phyloP scores from a whole-genome alignment of 2,329 filamentous ascomycete genomes.

The Dactylellina drechsleri region DNA sequence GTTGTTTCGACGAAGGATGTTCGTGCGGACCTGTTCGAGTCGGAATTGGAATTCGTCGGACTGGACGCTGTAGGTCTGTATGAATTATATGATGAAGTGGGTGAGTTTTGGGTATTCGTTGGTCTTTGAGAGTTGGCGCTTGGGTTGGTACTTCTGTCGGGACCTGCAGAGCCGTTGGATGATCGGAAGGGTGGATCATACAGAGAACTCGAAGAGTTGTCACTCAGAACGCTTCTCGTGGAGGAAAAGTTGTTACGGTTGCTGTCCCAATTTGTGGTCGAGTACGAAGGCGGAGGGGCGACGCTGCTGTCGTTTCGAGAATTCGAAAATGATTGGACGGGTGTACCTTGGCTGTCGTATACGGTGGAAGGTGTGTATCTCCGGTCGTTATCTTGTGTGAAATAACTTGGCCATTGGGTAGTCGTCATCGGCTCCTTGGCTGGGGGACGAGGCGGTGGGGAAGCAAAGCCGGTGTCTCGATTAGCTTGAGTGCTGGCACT shows the following conservation, averaged over 20 bases:
- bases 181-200: conserved; percentile 33
- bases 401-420: conserved; percentile 23
- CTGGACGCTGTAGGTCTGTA: neutral
- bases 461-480: neutral
- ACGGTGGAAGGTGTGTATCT: conserved; percentile 17
- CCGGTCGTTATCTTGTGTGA: conserved; percentile 25
- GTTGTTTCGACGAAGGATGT: no score
- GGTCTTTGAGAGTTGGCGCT: conserved; percentile 15
- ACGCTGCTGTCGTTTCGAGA: conserved; percentile 5
- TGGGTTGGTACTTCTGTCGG: neutral
- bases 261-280: conserved; percentile 2
- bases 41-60: neutral
- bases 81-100: no score
- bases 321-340: conserved; percentile 1
- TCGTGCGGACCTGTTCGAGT: no score
- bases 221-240: conserved; percentile 24
- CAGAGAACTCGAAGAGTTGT: conserved; percentile 34
- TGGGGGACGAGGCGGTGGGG: conserved; percentile 30
- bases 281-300: conserved; percentile 20
- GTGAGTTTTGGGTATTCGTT: neutral
- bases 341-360: neutral
- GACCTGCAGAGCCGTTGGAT: conserved; percentile 2
- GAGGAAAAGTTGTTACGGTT: conserved; percentile 1
- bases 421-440: conserved; percentile 27
- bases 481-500: conserved; percentile 9